phyloP scores from a whole-genome alignment of 2,329 filamentous ascomycete species.

The Aspergillus chevalieri region DNA sequence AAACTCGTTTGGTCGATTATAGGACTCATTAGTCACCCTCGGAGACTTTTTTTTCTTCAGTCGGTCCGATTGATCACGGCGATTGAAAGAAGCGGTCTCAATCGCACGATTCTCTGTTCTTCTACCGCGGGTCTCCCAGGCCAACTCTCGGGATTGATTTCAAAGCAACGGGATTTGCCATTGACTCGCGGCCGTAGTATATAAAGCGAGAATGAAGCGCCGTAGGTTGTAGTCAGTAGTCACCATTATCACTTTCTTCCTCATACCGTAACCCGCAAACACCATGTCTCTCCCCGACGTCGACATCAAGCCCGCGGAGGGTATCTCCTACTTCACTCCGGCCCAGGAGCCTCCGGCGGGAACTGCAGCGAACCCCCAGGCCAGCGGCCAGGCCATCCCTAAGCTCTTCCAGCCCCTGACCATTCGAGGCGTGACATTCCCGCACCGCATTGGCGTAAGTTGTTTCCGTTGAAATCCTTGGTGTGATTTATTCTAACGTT shows the following conservation, averaged over 20 bases:
- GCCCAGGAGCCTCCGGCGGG: conserved; percentile 31
- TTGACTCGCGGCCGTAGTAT: too few relatives aligned
- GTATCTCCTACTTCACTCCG: conserved; percentile 40
- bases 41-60: neutral
- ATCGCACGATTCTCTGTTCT: neutral
- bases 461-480: neutral
- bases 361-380: conserved; percentile 35
- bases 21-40: neutral
- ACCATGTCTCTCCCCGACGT: conserved; percentile 20
- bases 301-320: conserved; percentile 31
- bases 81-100: neutral
- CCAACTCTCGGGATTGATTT: too few relatives aligned
- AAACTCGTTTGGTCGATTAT: too few relatives aligned
- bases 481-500: neutral
- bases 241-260: neutral
- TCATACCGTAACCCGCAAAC: neutral
- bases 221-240: neutral
- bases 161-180: too few relatives aligned
- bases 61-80: neutral
- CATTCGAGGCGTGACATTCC: conserved; percentile 55
- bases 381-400: conserved; percentile 37
- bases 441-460: conserved; percentile 57
- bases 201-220: too few relatives aligned
- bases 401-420: conserved; percentile 56
- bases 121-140: neutral